Base-by-base conservation (phyloP, 306 rosid genomes). In the Quercus ilex region DNA sequence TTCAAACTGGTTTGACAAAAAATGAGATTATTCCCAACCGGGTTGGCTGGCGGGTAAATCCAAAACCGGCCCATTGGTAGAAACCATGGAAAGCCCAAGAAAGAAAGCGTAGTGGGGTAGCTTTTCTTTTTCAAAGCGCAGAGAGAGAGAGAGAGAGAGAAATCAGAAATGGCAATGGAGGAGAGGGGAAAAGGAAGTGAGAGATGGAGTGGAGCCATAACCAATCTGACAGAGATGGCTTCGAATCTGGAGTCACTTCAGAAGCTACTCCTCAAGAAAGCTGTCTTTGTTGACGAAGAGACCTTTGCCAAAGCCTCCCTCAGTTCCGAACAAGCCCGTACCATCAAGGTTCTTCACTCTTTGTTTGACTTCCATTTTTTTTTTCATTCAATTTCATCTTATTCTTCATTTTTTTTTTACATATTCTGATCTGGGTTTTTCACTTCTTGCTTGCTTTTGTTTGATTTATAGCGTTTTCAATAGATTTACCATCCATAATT, bases 181-280 rank as follows among this genome's bases (percentile, higher is more conserved):
- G 95, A 87, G 49, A 91, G 77, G 67, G 90, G 85, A 52, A 89
- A 86, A 77, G 96, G 93, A 55, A 84, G 69, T 31, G 97, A 92
- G 79, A 83, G 98, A 90, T 95, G 97, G 97, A 89, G 78, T 80
- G 99, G 96, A 80, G 98, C 98, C 63, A 91, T 83, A 38, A 79
- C 89, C 19, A 95, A 95, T 91, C 90, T 92, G 62, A 84, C 92
- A n/a, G 98, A 95, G 88, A 92, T 89, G 95, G 69, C 91, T 31
- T 87, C 93, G 7, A 92, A 89, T 79, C 85, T 92, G 14, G 99
- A 91, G 5, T 95, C 96, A 0, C 96, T 95, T 26, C 95, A 95
- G 58, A 95, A 92, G 81, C 82, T 95, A 56, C 89, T 95, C 19
- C 92, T 91, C 80, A 91, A 90, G 86, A 95, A 92, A 80, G 89